Conservation (phyloP, 2,329 filamentous ascomycete species). For the Colletotrichum filicis region DNA sequence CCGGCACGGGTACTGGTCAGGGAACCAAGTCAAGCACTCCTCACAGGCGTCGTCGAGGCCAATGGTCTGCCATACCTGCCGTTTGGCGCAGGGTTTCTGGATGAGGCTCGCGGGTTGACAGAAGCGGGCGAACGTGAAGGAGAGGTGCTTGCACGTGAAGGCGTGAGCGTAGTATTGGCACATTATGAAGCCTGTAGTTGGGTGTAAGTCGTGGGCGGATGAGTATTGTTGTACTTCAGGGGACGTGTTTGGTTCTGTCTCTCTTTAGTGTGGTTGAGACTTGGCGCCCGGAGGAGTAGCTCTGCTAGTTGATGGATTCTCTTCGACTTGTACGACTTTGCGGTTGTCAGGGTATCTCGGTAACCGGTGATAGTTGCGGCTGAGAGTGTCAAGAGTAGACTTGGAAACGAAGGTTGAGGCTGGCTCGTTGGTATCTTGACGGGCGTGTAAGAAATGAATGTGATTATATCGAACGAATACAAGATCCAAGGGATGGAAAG, state of each 20-base stretch:
- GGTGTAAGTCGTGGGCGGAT: too few relatives aligned
- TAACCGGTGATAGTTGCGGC: not conserved
- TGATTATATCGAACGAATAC: not conserved
- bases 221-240: too few relatives aligned
- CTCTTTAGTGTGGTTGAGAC: not conserved
- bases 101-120: slow-evolving; percentile 48
- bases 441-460: not conserved
- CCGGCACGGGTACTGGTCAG: slow-evolving; percentile 39
- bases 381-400: not conserved
- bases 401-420: too few relatives aligned
- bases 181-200: slow-evolving; percentile 39
- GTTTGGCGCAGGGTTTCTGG: slow-evolving; percentile 47
- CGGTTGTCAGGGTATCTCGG: not conserved
- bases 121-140: slow-evolving; percentile 48
- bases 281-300: not conserved
- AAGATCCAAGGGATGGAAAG: not conserved
- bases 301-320: not conserved
- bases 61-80: slow-evolving; percentile 50
- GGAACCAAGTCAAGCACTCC: slow-evolving; percentile 45
- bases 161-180: slow-evolving; percentile 52
- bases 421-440: not conserved
- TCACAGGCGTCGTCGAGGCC: slow-evolving; percentile 48
- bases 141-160: slow-evolving; percentile 48
- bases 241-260: too few relatives aligned
- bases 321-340: not conserved